phyloP scores from a whole-genome alignment of 257 asterid species.

The Fraxinus americana region DNA sequence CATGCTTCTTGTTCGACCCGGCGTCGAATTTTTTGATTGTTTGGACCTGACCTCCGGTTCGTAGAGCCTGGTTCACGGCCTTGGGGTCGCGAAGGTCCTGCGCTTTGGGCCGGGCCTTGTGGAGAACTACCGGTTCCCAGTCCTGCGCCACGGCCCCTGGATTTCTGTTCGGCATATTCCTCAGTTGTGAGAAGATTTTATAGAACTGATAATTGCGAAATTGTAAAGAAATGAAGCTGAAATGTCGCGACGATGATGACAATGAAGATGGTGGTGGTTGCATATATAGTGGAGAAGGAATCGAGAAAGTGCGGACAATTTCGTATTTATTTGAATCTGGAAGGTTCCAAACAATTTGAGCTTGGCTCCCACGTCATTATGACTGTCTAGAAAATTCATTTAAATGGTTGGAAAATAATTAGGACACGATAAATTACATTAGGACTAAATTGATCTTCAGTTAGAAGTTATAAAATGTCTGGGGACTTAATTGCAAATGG shows the following conservation, averaged over 20 bases:
- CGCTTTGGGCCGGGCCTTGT: slow-evolving; percentile 32
- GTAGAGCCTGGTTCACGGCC: slow-evolving; percentile 44
- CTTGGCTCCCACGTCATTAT: not conserved
- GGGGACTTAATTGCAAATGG: no score
- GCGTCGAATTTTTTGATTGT: slow-evolving; percentile 44
- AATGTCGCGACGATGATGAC: not conserved
- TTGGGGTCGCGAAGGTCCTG: slow-evolving; percentile 41
- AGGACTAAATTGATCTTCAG: no score
- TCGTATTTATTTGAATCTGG: not conserved
- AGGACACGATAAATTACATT: no score
- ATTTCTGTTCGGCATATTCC: slow-evolving; percentile 38
- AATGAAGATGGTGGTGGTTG: not conserved
- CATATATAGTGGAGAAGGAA: not conserved
- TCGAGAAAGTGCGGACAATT: not conserved
- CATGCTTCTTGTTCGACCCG: slow-evolving; percentile 37
- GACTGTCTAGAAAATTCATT: not conserved
- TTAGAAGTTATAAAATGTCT: no score
- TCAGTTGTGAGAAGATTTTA: not conserved
- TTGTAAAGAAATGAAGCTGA: not conserved
- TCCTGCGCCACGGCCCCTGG: slow-evolving; percentile 38
- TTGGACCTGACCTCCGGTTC: slow-evolving; percentile 41
- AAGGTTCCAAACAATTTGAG: not conserved
- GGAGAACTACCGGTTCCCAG: slow-evolving; percentile 53
- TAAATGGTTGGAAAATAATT: no score
- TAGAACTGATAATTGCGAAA: not conserved